phyloP scores from a whole-genome alignment of 768 basidiomycete genomes.

The Tricholoma terreum region DNA sequence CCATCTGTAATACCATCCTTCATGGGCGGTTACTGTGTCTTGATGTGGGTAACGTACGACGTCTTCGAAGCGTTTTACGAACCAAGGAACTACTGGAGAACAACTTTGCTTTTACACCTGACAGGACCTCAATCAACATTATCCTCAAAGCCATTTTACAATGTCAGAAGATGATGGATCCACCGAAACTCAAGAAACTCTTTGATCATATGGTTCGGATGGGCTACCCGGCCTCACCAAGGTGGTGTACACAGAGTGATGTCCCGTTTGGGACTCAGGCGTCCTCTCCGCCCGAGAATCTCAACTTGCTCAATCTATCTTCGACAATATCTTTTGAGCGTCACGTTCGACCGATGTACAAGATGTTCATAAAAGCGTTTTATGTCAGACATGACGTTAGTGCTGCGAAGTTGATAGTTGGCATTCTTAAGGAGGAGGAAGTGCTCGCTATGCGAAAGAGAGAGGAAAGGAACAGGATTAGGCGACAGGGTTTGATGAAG shows the following conservation, averaged over 20 bases:
- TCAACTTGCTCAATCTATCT: conserved; percentile 37
- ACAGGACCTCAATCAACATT: conserved; percentile 70
- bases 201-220: conserved; percentile 61
- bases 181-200: conserved; percentile 44
- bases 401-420: conserved; percentile 52
- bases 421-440: conserved; percentile 50
- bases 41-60: conserved; percentile 38
- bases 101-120: conserved; percentile 51
- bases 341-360: conserved; percentile 68
- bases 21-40: conserved; percentile 36
- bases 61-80: conserved; percentile 41
- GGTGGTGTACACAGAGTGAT: conserved; percentile 23
- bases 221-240: conserved; percentile 51
- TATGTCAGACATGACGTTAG: conserved; percentile 49
- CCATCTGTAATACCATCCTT: conserved; percentile 57
- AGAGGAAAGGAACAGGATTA: conserved; percentile 30
- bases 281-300: conserved; percentile 3
- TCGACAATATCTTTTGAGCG: conserved; percentile 48
- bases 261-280: conserved; percentile 46
- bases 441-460: conserved; percentile 22
- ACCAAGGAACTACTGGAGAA: conserved; percentile 41
- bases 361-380: conserved; percentile 69
- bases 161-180: conserved; percentile 45
- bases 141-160: conserved; percentile 57
- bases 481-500: conserved; percentile 30